Evolutionary conservation across 257 asterid genomes (phyloP).

Genomic region (Salvia hispanica): DNA sequence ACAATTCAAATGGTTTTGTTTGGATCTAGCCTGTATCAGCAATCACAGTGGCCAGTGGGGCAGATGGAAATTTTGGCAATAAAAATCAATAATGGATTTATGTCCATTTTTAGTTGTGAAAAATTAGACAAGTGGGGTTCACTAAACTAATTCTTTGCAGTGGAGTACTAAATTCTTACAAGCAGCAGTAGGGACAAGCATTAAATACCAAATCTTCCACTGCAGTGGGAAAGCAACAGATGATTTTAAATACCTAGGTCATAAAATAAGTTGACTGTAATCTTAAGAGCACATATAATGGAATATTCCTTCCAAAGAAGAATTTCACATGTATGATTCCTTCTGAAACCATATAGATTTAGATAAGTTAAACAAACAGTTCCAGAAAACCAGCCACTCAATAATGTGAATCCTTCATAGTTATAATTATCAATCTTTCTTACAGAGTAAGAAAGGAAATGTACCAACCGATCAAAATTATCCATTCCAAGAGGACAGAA

Average conservation of each 20-base stretch:
- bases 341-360: conserved; percentile 25
- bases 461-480: conserved; percentile 20
- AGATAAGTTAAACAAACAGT: conserved; percentile 36
- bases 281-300: conserved; percentile 42
- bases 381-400: conserved; percentile 2
- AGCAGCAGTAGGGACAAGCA: conserved; percentile 25
- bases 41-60: conserved; percentile 4
- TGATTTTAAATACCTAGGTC: conserved; percentile 25
- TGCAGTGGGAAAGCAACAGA: conserved; percentile 38
- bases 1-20: not conserved
- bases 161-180: conserved; percentile 4
- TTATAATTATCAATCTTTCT: not conserved
- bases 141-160: not conserved
- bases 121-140: conserved; percentile 17
- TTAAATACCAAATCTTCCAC: conserved; percentile 34
- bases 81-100: not conserved
- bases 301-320: conserved; percentile 44
- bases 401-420: conserved; percentile 9
- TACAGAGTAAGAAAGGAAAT: conserved; percentile 2
- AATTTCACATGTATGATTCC: conserved; percentile 39
- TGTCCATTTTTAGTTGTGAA: not conserved
- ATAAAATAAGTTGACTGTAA: conserved; percentile 34
- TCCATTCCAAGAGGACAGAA: conserved; percentile 22
- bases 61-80: conserved; percentile 5
- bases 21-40: conserved; percentile 10